phyloP scores from a whole-genome alignment of 2,329 filamentous ascomycete genomes.

The Periconia sp. region DNA sequence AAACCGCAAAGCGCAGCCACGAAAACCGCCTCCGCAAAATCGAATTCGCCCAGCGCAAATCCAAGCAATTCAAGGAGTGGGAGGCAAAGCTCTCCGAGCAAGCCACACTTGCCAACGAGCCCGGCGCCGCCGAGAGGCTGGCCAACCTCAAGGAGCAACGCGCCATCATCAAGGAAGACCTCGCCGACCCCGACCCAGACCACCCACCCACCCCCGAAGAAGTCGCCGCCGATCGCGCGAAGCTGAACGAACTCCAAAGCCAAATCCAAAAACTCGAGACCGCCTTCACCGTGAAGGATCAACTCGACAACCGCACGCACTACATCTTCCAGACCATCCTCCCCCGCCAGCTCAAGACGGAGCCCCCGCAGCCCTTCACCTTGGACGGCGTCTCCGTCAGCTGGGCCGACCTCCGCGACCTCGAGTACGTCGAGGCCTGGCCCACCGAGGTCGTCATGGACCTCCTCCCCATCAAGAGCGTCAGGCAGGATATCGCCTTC shows the following conservation, averaged over 20 bases:
- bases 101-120: conserved; percentile 22
- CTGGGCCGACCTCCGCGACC: conserved; percentile 40
- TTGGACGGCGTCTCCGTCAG: conserved; percentile 26
- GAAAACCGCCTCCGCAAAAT: conserved; percentile 25
- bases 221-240: conserved; percentile 12
- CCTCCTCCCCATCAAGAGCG: conserved; percentile 14
- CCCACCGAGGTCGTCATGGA: conserved; percentile 26
- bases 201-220: conserved; percentile 13
- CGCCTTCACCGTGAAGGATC: conserved; percentile 25
- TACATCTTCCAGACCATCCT: conserved; percentile 27
- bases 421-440: conserved; percentile 28
- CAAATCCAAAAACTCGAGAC: conserved; percentile 21
- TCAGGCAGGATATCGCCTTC: conserved; percentile 11
- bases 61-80: conserved; percentile 22
- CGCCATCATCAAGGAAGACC: conserved; percentile 10
- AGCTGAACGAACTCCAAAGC: conserved; percentile 11
- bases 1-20: conserved; percentile 21
- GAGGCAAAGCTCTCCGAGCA: conserved; percentile 15
- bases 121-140: conserved; percentile 22
- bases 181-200: conserved; percentile 15
- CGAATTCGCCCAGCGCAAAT: conserved; percentile 25
- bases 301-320: conserved; percentile 18
- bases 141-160: conserved; percentile 15
- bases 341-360: conserved; percentile 18
- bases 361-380: conserved; percentile 23